Evolutionary conservation across 225 moss, liverwort and hornwort species (phyloP), one percentile per base, ranked within the genome.

Genomic region (Pseudoscleropodium purum): DNA sequence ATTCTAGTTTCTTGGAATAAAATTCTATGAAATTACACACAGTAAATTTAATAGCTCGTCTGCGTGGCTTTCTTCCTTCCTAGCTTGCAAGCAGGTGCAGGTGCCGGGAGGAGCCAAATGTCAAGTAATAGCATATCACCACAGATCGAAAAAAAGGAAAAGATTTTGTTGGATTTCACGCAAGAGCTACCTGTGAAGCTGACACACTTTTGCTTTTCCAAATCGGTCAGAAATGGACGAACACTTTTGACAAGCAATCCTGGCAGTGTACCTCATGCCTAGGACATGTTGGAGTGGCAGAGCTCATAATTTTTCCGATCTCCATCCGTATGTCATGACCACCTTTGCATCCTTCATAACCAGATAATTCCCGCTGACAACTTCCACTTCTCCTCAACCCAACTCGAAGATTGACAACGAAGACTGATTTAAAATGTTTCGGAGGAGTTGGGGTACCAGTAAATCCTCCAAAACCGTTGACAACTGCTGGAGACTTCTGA

Each of bases 261-360:
- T 88, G 70, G 87, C 57, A 66, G 87, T 68, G 63, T 76, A 90
- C 76, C 54, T 90, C 80, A 90, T 52, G 88, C 86, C 54, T 49
- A n/a, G 90, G 73, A 87, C 89, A 39, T 80, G 79, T 87, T 86
- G 37, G 67, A 30, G 84, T 51, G n/a, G 76, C 84, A 76, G 80
- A 85, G 69, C 63, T 80, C 89, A 91, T 91, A 81, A 81, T 87
- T 81, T 23, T 23, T 87, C 65, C 54, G n/a, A 84, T 59, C 79
- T 83, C 83, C 84, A 90, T 82, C 69, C 89, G 27, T 89, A 84
- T 91, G 36, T 87, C 87, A 75, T 89, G 84, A 81, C 84, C 80
- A 85, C 63, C 83, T 82, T 75, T 41, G 75, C 81, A 70, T 91
- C 72, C 84, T 87, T 89, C 66, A 81, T 80, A 87, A 84, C 45